phyloP scores from a whole-genome alignment of 306 rosid species.

The Gastrolobium villosum region DNA sequence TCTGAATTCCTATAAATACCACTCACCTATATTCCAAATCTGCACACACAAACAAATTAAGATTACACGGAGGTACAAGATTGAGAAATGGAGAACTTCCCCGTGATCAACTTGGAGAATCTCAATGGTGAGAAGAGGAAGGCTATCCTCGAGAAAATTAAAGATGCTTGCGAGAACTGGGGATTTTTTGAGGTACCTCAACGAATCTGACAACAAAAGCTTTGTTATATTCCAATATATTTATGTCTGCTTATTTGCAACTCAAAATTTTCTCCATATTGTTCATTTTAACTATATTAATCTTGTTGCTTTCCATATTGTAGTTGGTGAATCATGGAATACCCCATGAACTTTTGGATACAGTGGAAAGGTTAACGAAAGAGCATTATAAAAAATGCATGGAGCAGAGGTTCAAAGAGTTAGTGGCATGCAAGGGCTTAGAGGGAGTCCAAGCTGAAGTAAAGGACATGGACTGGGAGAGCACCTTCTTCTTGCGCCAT shows the following conservation, averaged over 20 bases:
- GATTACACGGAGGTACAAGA: background rate
- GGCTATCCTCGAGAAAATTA: conserved; percentile 56
- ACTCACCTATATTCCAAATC: background rate
- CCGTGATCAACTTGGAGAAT: conserved; percentile 69
- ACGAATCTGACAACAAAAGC: no score
- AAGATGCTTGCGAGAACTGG: conserved; percentile 56
- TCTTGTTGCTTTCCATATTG: background rate
- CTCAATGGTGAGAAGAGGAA: conserved; percentile 66
- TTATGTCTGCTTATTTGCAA: background rate
- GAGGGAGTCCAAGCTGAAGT: conserved; percentile 61
- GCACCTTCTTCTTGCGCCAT: conserved; percentile 75
- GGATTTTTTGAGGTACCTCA: conserved; percentile 70
- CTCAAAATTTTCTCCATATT: background rate
- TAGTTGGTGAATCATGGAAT: conserved; percentile 75
- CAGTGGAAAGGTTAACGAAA: conserved; percentile 69
- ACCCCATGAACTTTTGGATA: conserved; percentile 63
- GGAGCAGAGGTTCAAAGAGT: conserved; percentile 79
- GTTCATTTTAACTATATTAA: background rate
- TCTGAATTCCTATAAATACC: conserved; percentile 43
- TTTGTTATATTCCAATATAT: no score
- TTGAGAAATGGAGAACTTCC: conserved; percentile 69
- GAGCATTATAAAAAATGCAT: conserved; percentile 70
- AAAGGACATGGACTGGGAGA: conserved; percentile 77
- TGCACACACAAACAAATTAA: background rate
- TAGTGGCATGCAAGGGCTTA: conserved; percentile 58